Conservation (phyloP, 2,329 filamentous ascomycete species). For the Colletotrichum lentis region DNA sequence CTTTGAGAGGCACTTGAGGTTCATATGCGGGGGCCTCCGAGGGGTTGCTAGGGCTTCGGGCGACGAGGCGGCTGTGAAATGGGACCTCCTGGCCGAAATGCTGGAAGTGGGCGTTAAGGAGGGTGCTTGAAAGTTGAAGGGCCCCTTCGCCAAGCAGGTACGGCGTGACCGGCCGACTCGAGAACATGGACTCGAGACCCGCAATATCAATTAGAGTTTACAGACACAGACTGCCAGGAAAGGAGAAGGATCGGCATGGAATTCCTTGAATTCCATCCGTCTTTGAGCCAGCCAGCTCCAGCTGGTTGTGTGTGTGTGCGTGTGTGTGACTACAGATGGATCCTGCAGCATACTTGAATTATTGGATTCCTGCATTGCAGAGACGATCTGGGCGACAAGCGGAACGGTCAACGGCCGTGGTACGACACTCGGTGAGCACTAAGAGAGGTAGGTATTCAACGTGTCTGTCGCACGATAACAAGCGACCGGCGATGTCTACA, state of each 20-base stretch:
- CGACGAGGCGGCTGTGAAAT: constrained; percentile 66
- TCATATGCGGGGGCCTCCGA: constrained; percentile 76
- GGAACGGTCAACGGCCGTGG: constrained; percentile 13
- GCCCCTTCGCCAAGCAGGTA: not conserved
- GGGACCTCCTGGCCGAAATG: constrained; percentile 85
- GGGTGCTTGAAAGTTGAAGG: constrained; percentile 20
- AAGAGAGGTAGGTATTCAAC: not conserved
- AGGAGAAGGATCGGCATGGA: constrained; percentile 31
- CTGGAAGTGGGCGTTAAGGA: constrained; percentile 64
- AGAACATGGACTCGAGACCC: constrained; percentile 34
- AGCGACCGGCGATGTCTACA: constrained; percentile 6
- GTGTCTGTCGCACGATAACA: constrained; percentile 20
- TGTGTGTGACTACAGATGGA: constrained; percentile 13
- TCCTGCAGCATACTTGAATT: constrained; percentile 22
- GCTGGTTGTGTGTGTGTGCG: not conserved
- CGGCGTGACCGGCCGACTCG: constrained; percentile 12
- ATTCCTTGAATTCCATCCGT: constrained; percentile 36
- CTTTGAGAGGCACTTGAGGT: constrained; percentile 72
- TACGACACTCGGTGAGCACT: constrained; percentile 22
- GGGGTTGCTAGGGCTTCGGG: constrained; percentile 78
- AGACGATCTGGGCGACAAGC: constrained; percentile 2
- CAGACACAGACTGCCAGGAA: constrained; percentile 17
- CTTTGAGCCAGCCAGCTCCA: constrained; percentile 21
- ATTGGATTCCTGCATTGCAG: constrained; percentile 32
- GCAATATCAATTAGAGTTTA: constrained; percentile 34